phyloP scores from a whole-genome alignment of 352 stramenopile species.

The Phytophthora tubulina region DNA sequence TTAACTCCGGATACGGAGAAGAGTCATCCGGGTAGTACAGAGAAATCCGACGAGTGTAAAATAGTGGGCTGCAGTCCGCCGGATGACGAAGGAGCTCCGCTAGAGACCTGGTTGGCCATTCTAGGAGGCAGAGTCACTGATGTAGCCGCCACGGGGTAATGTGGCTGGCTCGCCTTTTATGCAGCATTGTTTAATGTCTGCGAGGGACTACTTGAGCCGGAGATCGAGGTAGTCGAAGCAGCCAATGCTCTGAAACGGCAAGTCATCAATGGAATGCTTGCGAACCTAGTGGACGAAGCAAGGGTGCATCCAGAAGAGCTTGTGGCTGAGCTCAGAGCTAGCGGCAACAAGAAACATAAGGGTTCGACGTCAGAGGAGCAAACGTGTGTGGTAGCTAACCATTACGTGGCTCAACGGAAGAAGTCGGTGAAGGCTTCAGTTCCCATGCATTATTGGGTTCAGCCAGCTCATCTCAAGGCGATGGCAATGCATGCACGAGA shows the following conservation, averaged over 20 bases:
- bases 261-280: slow-evolving; percentile 11
- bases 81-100: too few relatives aligned
- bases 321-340: not conserved
- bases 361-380: not conserved
- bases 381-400: not conserved
- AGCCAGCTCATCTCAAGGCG: not conserved
- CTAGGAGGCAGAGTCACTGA: not conserved
- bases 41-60: too few relatives aligned
- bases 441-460: not conserved
- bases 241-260: not conserved
- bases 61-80: too few relatives aligned
- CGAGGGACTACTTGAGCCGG: not conserved
- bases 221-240: not conserved
- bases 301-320: not conserved
- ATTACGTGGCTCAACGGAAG: slow-evolving; percentile 1
- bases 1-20: too few relatives aligned
- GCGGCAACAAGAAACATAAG: not conserved
- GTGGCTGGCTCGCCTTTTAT: slow-evolving; percentile 5
- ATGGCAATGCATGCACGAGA: slow-evolving; percentile 5
- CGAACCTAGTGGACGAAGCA: not conserved
- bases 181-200: not conserved
- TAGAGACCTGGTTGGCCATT: not conserved
- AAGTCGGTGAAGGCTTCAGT: not conserved
- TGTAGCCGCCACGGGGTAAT: slow-evolving; percentile 3
- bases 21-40: too few relatives aligned